Evolutionary conservation across 345 rosid species (phyloP), one percentile per base, ranked within the genome.

Genomic region (Hibiscus mutabilis): DNA sequence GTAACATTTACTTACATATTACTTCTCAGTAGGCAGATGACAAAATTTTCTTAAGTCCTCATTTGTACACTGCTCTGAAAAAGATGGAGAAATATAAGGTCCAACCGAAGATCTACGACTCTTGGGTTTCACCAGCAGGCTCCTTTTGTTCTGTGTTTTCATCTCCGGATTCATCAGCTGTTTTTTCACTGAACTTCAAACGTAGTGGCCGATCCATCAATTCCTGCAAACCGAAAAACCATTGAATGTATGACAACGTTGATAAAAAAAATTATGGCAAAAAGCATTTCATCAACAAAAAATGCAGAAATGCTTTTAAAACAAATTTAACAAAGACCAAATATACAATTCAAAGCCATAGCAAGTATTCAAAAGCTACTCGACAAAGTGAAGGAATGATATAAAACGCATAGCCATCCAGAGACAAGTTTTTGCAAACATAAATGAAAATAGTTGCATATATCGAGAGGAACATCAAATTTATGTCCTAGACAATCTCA

Each of bases 131-230:
- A 64, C 44, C 57, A 14, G 2, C 62, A 37, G 10, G 42, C 10
- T 51, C 75, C 72, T 60, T 77, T 57, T 77, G 64, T 55, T 46
- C 83, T 46, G 73, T 78, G 60, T 75, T 76, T 53, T 78, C 77
- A 56, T 71, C 84, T 73, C 57, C 81, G 60, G 92, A 77, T 81
- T 82, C 90, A 27, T 75, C 78, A 5, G 73, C 79, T 33, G 29
- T 82, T 66, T 59, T 81, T 35, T 87, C 80, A 40, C 90, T 88
- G 74, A 90, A 77, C 76, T 91, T 94, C 29, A 94, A 82, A 59
- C 76, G 80, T 73, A 94, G 14, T 44, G 96, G 86, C 21, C 97
- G 87, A 19, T 89, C 97, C 97, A 91, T 86, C 75, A 94, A 78
- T 73, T 91, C 93, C 96, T 91, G 62, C 70, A 65, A 19, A 77